Evolutionary conservation across 2,329 filamentous ascomycete species (phyloP), one percentile per base, ranked within the genome.

Genomic region (Talaromyces pinophilus): DNA sequence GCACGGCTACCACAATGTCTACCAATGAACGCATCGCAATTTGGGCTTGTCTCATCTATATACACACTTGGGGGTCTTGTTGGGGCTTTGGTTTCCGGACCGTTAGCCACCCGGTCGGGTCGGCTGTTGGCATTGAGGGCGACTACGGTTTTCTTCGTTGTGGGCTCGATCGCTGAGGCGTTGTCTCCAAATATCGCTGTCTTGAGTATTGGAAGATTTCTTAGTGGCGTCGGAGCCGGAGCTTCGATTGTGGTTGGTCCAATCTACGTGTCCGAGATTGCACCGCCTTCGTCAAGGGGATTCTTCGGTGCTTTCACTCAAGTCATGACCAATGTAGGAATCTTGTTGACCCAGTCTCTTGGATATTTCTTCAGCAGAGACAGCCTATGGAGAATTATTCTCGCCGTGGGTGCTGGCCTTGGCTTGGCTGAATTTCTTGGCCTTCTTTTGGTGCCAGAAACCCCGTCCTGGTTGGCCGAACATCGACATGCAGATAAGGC

Each of bases 211-310:
- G 95, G 94, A 5, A 86, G 95, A 25, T 82, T 97, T 25, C 75
- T 98, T 15, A 90, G 91, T 8, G 95, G 95, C 11, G 76, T 96
- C 1, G 93, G 92, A 6, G 93, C 93, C 5, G 95, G 95, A 25
- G 92, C 93, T 2, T 88, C 93, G 1, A 94, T 95, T 2, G 95
- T 99, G 22, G 92, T 97, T 42, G 93, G 96, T 2, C 95, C 95
- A 0, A 87, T 99, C 22, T 99, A 96, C 82, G 92, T 99, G 71
- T 93, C 92, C 55, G 95, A 99, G 78, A 86, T 97, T 30, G 90
- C 93, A 0, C 95, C 94, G 3, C 87, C 87, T 0, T 81, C 83
- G 17, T 86, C 90, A 70, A 87, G 89, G 64, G 93, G 93, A 5
- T 87, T 96, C 69, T 98, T 97, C 72, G 87, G 87, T 11, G 83